phyloP scores from a whole-genome alignment of 2,329 filamentous ascomycete species.

The Alternaria ethzedia region DNA sequence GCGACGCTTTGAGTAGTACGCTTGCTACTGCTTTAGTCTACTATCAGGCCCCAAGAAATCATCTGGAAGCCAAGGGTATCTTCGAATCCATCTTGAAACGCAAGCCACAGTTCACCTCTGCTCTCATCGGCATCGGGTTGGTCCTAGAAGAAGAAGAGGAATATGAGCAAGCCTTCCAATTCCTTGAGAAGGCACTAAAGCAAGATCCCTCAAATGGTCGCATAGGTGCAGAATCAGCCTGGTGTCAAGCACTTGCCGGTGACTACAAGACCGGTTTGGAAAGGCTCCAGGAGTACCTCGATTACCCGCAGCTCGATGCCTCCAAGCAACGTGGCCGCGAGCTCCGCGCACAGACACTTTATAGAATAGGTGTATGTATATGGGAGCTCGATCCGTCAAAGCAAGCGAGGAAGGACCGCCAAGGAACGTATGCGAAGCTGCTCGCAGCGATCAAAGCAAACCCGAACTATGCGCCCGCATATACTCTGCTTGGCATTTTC shows the following conservation, averaged over 20 bases:
- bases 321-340: slow-evolving; percentile 68
- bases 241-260: slow-evolving; percentile 86
- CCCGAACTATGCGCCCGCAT: slow-evolving; percentile 85
- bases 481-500: slow-evolving; percentile 87
- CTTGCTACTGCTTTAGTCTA: slow-evolving; percentile 89
- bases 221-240: slow-evolving; percentile 85
- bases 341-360: slow-evolving; percentile 83
- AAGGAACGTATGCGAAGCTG: slow-evolving; percentile 83
- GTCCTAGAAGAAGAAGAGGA: slow-evolving; percentile 95
- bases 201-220: slow-evolving; percentile 77
- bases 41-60: slow-evolving; percentile 87
- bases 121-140: slow-evolving; percentile 86
- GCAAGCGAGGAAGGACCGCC: slow-evolving; percentile 77
- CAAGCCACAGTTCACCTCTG: slow-evolving; percentile 77
- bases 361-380: slow-evolving; percentile 83
- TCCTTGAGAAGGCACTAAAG: slow-evolving; percentile 75
- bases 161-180: slow-evolving; percentile 79
- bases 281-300: slow-evolving; percentile 74
- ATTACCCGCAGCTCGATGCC: slow-evolving; percentile 63
- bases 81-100: slow-evolving; percentile 82
- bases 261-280: slow-evolving; percentile 71
- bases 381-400: slow-evolving; percentile 83
- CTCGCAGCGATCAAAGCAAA: slow-evolving; percentile 84
- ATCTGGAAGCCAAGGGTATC: slow-evolving; percentile 83
- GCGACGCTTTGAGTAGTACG: slow-evolving; percentile 76